A percentile compares a stretch with the other conserved stretches of the same genome.
Evolutionary conservation across 2,329 filamentous ascomycete species (phyloP).

Genomic region (Fusarium algeriense): DNA sequence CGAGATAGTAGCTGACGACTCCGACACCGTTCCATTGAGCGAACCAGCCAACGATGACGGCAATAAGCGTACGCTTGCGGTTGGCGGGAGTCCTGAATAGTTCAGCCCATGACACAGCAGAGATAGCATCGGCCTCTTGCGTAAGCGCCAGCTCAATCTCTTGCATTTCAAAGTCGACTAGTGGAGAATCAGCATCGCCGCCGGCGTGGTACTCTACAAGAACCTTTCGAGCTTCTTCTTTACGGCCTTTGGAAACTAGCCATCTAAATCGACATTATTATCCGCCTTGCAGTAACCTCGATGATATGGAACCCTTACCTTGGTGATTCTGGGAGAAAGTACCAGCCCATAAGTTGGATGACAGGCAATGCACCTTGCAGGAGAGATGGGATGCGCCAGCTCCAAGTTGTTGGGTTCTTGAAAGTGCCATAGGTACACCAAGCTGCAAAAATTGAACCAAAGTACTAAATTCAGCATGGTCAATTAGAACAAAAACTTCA

Average conservation of each 20-base stretch:
- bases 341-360: conserved; percentile 41
- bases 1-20: conserved; percentile 51
- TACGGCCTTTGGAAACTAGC: conserved; percentile 50
- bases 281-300: too few relatives aligned
- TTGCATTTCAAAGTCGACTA: conserved; percentile 57
- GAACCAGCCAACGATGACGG: conserved; percentile 30
- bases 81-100: conserved; percentile 54
- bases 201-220: conserved; percentile 57
- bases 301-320: background rate
- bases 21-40: conserved; percentile 38
- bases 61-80: conserved; percentile 43
- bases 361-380: conserved; percentile 40
- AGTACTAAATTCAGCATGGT: conserved; percentile 13
- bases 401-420: conserved; percentile 34
- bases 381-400: conserved; percentile 45
- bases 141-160: conserved; percentile 55
- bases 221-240: conserved; percentile 52
- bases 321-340: conserved; percentile 47
- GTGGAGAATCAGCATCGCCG: conserved; percentile 54
- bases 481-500: background rate
- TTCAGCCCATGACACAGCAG: conserved; percentile 53
- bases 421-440: conserved; percentile 48
- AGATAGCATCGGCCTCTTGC: conserved; percentile 48
- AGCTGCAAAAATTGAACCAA: conserved; percentile 47
- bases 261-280: conserved; percentile 15